These are phyloP conservation scores for Penicillium tannophilum DNA, from an alignment of 495 filamentous ascomycete genomes.

Conservation along the genomic window DNA sequence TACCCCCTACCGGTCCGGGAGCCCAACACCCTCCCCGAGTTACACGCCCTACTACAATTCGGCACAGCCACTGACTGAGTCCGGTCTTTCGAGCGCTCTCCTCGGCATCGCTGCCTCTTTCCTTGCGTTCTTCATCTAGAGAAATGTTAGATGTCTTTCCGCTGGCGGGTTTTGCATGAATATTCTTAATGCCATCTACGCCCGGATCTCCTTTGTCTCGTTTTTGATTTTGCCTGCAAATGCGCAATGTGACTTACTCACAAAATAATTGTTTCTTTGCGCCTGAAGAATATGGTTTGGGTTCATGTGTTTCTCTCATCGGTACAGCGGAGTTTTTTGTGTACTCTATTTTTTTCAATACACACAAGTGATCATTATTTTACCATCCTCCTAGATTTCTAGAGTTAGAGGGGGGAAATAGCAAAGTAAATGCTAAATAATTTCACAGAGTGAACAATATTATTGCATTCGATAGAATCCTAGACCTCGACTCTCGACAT, in stretches of 20 bases:
- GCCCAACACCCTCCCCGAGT: slow-evolving; percentile 1
- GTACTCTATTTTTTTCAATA: neutral
- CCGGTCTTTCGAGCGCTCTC: slow-evolving; percentile 19
- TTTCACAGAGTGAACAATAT: too few species aligned
- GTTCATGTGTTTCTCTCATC: neutral
- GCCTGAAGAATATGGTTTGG: neutral
- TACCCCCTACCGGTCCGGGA: neutral
- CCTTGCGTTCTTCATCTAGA: slow-evolving; percentile 24
- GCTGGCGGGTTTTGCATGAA: neutral
- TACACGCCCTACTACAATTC: slow-evolving; percentile 24
- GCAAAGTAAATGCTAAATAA: too few species aligned
- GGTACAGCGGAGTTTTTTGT: neutral
- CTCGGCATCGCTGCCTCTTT: slow-evolving; percentile 23
- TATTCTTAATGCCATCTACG: neutral
- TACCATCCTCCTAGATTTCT: too few species aligned
- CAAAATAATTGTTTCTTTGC: neutral
- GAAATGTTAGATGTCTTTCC: neutral
- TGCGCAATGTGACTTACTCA: neutral
- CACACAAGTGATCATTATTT: neutral
- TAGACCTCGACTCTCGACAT: too few species aligned
- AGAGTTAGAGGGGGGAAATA: too few species aligned
- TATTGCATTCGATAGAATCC: too few species aligned
- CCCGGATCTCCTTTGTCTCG: neutral
- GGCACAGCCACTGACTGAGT: slow-evolving; percentile 19
- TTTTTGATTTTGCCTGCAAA: neutral